phyloP scores from a whole-genome alignment of 2,329 filamentous ascomycete species.

The Conoideocrella luteorostrata region DNA sequence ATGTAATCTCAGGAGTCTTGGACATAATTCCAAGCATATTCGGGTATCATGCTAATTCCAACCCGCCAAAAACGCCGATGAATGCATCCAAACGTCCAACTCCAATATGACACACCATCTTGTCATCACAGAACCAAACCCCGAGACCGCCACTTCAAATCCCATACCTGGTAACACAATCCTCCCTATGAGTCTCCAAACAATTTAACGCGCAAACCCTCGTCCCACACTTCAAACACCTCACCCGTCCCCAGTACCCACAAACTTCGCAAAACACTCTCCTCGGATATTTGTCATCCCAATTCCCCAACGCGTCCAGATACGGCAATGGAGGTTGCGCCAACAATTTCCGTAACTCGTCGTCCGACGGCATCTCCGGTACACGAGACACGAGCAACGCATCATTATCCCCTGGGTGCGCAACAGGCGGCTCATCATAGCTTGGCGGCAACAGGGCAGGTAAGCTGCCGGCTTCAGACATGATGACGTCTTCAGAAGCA shows the following conservation, averaged over 20 bases:
- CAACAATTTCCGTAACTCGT: constrained; percentile 58
- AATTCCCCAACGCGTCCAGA: constrained; percentile 51
- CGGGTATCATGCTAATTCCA: constrained; percentile 12
- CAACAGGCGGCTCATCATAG: constrained; percentile 22
- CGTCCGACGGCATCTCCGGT: constrained; percentile 50
- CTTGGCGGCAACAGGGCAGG: constrained; percentile 30
- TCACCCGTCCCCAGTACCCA: constrained; percentile 73
- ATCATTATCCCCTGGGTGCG: constrained; percentile 47
- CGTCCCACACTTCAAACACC: constrained; percentile 71
- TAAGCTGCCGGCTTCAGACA: constrained; percentile 18
- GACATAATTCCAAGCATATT: not conserved
- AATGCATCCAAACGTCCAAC: constrained; percentile 11
- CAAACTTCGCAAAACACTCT: constrained; percentile 72
- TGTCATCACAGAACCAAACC: not conserved
- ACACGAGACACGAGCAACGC: constrained; percentile 53
- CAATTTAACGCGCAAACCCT: constrained; percentile 73
- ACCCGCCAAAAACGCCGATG: constrained; percentile 3
- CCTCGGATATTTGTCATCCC: constrained; percentile 45
- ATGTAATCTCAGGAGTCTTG: too few relatives aligned
- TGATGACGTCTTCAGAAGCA: constrained; percentile 19
- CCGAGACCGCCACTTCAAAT: constrained; percentile 19
- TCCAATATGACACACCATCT: too few relatives aligned
- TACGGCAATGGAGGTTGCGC: constrained; percentile 61
- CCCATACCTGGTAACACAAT: constrained; percentile 61
- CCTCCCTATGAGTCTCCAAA: constrained; percentile 64